These are phyloP conservation scores for Polysphondylium violaceum DNA, from an alignment of 78 protist species.

Conservation along the genomic window DNA sequence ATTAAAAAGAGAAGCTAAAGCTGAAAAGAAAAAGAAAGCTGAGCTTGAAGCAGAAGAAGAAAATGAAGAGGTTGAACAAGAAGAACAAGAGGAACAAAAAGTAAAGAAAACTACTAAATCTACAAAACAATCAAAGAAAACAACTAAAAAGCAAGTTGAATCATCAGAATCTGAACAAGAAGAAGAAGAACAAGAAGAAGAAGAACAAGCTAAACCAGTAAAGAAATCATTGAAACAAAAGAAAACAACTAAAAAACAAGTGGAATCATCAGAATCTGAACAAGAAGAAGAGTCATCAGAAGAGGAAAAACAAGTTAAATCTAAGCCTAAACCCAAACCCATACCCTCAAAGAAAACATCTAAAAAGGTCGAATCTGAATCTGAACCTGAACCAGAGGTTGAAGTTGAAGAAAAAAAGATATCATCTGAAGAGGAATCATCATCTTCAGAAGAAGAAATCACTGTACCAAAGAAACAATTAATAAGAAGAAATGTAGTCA, in stretches of 20 bases:
- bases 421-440: neutral
- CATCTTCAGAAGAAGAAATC: neutral
- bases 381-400: neutral
- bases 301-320: neutral
- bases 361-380: neutral
- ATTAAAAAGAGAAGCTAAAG: neutral
- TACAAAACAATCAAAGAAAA: neutral
- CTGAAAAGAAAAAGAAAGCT: neutral
- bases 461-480: too few relatives aligned
- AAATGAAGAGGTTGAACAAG: slow-evolving; percentile 12
- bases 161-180: neutral
- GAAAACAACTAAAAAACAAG: neutral
- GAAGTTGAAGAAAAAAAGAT: neutral
- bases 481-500: too few relatives aligned
- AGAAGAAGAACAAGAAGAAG: neutral
- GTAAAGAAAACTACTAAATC: neutral
- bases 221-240: neutral
- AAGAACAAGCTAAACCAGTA: neutral
- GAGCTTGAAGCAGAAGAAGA: slow-evolving; percentile 2
- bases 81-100: neutral
- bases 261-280: too few relatives aligned
- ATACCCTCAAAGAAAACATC: neutral
- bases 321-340: neutral
- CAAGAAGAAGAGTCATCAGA: too few relatives aligned
- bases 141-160: neutral